phyloP scores from a whole-genome alignment of 1,284 basidiomycete genomes.

The Chalciporus sp. region DNA sequence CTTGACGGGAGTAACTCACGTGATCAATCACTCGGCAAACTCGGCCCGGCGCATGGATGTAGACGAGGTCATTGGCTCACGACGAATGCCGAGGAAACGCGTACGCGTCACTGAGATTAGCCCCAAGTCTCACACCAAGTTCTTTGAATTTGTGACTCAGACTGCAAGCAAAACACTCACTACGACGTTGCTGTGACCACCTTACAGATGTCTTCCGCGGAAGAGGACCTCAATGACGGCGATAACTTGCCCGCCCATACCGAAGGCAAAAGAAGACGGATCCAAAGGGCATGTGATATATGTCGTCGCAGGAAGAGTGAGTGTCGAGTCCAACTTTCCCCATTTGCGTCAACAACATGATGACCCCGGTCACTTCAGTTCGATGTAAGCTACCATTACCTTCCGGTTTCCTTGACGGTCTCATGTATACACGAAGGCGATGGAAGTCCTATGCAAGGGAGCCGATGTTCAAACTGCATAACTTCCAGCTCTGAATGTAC shows the following conservation, averaged over 20 bases:
- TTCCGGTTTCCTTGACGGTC: background rate
- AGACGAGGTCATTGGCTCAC: no score
- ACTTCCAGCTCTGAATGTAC: slow-evolving; percentile 76
- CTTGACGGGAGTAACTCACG: no score
- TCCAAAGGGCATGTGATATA: slow-evolving; percentile 76
- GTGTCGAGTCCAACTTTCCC: slow-evolving; percentile 1
- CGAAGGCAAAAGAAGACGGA: slow-evolving; percentile 61
- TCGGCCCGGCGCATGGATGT: no score
- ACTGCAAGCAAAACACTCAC: no score
- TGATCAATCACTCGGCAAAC: no score
- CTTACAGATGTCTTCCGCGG: slow-evolving; percentile 55
- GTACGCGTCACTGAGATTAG: no score
- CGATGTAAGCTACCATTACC: slow-evolving; percentile 49
- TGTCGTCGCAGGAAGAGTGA: slow-evolving; percentile 77
- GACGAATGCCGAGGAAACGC: no score
- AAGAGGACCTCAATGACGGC: slow-evolving; percentile 46
- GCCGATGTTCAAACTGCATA: slow-evolving; percentile 78
- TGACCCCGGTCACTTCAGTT: slow-evolving; percentile 37
- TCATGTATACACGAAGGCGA: slow-evolving; percentile 45
- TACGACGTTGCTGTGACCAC: background rate
- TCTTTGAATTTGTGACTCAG: no score
- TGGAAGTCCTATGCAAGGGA: slow-evolving; percentile 64
- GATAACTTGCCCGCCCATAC: slow-evolving; percentile 21
- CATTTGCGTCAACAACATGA: background rate
- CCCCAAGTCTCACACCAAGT: no score